phyloP scores from a whole-genome alignment of 2,329 filamentous ascomycete species.

The Colletotrichum karsti region DNA sequence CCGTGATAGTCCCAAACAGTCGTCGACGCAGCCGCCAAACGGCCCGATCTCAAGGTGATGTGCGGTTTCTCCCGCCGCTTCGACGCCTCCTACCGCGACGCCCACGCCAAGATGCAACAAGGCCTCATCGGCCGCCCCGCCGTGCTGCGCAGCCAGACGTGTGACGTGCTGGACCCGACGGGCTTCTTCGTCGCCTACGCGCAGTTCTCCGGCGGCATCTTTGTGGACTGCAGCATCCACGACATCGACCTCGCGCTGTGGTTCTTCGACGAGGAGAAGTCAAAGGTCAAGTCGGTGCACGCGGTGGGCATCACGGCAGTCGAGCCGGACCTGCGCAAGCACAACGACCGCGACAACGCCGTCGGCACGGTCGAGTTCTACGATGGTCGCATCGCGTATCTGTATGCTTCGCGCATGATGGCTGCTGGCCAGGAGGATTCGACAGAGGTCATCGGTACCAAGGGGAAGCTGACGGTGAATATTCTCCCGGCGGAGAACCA shows the following conservation, averaged over 20 bases:
- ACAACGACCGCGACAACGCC: slow-evolving; percentile 41
- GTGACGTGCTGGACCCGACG: slow-evolving; percentile 70
- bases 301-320: slow-evolving; percentile 42
- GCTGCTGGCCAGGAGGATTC: slow-evolving; percentile 73
- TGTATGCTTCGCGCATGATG: slow-evolving; percentile 73
- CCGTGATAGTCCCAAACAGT: slow-evolving; percentile 63
- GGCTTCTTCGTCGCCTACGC: slow-evolving; percentile 77
- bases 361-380: slow-evolving; percentile 70
- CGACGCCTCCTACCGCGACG: slow-evolving; percentile 71
- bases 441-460: slow-evolving; percentile 73
- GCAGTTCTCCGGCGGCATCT: slow-evolving; percentile 72
- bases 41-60: slow-evolving; percentile 71
- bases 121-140: slow-evolving; percentile 68
- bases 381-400: slow-evolving; percentile 69
- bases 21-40: slow-evolving; percentile 61
- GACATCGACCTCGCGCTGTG: slow-evolving; percentile 60
- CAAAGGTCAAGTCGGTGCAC: slow-evolving; percentile 38
- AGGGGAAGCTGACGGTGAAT: slow-evolving; percentile 71
- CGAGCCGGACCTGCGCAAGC: slow-evolving; percentile 40
- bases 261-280: slow-evolving; percentile 41
- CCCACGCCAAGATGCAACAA: slow-evolving; percentile 56
- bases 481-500: slow-evolving; percentile 62
- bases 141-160: slow-evolving; percentile 72
- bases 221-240: slow-evolving; percentile 77
- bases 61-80: slow-evolving; percentile 54